These are phyloP conservation scores for Coffea canephora DNA, from an alignment of 257 asterid genomes.

Conservation along the genomic window DNA sequence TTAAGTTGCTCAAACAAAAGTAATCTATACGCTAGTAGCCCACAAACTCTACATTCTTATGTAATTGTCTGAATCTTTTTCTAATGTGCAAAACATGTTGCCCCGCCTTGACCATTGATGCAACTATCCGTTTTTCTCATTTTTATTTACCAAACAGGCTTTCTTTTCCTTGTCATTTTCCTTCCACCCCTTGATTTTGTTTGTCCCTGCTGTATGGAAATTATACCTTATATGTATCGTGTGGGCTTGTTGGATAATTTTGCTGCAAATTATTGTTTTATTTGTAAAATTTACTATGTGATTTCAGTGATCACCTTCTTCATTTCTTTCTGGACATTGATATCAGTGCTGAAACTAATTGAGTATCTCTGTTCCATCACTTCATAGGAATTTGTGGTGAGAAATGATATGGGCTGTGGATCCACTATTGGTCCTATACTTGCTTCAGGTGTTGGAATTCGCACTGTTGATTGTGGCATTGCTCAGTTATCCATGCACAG, in stretches of 20 bases:
- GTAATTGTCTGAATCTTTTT: background rate
- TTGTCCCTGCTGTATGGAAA: background rate
- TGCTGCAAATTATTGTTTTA: background rate
- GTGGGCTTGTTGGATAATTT: background rate
- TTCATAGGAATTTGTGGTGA: slow-evolving; percentile 81
- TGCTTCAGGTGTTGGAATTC: slow-evolving; percentile 95
- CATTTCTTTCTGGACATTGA: background rate
- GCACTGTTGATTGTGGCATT: slow-evolving; percentile 98
- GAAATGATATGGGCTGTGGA: slow-evolving; percentile 99
- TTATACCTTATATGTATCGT: background rate
- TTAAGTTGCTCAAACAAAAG: background rate
- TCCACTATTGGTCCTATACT: slow-evolving; percentile 97
- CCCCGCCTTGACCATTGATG: background rate
- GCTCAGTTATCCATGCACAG: slow-evolving; percentile 99
- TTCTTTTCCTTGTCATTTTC: background rate
- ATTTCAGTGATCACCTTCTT: background rate
- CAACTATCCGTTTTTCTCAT: background rate
- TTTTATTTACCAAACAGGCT: background rate
- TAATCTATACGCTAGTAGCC: background rate
- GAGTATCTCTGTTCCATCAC: background rate
- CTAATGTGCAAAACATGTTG: background rate
- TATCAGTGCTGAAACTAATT: background rate
- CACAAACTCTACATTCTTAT: background rate
- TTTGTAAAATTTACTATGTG: background rate
- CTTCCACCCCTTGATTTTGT: background rate